Evolutionary conservation across 805 yeast genomes (phyloP).

Genomic region (Metschnikowia chrysomelidarum): DNA sequence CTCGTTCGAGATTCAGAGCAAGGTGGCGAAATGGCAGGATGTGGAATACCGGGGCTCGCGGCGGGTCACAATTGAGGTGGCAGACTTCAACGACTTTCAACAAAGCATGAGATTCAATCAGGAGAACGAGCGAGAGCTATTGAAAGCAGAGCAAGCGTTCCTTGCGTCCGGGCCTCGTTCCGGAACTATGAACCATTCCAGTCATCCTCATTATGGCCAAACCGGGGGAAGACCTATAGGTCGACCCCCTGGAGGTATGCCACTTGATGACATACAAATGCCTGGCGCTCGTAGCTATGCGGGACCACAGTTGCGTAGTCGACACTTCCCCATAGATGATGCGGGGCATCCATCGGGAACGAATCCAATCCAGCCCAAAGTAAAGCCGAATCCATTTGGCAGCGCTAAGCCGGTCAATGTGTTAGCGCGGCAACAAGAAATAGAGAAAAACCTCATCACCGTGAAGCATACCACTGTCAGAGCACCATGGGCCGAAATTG

Average conservation of each 20-base stretch:
- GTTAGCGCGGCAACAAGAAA: constrained; percentile 58
- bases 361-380: constrained; percentile 7
- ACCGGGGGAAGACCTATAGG: constrained; percentile 7
- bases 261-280: constrained; percentile 12
- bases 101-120: constrained; percentile 39
- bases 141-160: constrained; percentile 31
- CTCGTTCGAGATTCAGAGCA: constrained; percentile 50
- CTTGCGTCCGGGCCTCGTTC: constrained; percentile 20
- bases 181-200: constrained; percentile 10
- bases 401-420: constrained; percentile 84
- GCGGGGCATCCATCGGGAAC: not conserved
- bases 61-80: constrained; percentile 38
- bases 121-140: constrained; percentile 31
- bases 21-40: constrained; percentile 63
- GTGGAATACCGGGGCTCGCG: constrained; percentile 45
- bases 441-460: constrained; percentile 37
- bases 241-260: constrained; percentile 16
- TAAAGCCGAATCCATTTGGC: constrained; percentile 73
- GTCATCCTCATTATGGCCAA: not conserved
- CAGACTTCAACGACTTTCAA: constrained; percentile 42
- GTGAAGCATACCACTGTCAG: constrained; percentile 34
- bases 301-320: constrained; percentile 10
- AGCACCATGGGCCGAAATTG: constrained; percentile 18
- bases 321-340: constrained; percentile 3
- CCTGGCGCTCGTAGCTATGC: constrained; percentile 7